Evolutionary conservation across 2,329 filamentous ascomycete genomes (phyloP).

Genomic region (Monilinia fructicola): DNA sequence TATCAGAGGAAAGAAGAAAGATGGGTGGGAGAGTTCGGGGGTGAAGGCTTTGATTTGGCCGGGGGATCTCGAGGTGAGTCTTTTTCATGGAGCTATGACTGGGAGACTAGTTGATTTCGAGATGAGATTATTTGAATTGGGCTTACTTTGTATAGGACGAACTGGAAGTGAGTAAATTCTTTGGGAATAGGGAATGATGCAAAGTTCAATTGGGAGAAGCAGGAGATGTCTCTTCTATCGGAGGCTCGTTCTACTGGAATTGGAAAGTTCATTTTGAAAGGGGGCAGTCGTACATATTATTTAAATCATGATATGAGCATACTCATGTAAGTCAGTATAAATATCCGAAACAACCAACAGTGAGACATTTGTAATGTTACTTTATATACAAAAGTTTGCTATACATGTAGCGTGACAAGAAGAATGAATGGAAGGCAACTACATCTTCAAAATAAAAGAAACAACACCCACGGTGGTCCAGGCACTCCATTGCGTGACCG

Average conservation of each 20-base stretch:
- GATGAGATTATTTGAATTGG: background rate
- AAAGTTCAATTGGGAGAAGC: background rate
- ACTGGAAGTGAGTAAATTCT: constrained; percentile 23
- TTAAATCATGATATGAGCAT: too few species aligned
- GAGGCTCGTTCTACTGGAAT: too few species aligned
- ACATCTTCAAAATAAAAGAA: background rate
- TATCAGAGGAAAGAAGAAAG: constrained; percentile 53
- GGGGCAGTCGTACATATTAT: too few species aligned
- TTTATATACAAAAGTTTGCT: background rate
- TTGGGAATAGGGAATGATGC: background rate
- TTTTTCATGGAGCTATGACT: background rate
- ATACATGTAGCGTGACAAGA: background rate
- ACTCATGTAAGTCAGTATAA: too few species aligned
- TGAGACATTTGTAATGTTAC: background rate
- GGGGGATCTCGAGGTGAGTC: constrained; percentile 25
- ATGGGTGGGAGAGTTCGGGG: constrained; percentile 30
- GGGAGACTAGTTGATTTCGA: too few species aligned
- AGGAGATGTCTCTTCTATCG: background rate
- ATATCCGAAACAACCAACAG: too few species aligned
- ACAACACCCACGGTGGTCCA: background rate
- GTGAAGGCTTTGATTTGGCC: constrained; percentile 26
- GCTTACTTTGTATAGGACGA: constrained; percentile 19
- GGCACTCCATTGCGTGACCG: background rate
- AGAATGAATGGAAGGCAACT: background rate
- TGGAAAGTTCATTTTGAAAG: too few species aligned